Percentiles rank a stretch among this genome's conserved stretches.
Conservation (phyloP, 2,329 filamentous ascomycete genomes). For the Phialophora expanda region DNA sequence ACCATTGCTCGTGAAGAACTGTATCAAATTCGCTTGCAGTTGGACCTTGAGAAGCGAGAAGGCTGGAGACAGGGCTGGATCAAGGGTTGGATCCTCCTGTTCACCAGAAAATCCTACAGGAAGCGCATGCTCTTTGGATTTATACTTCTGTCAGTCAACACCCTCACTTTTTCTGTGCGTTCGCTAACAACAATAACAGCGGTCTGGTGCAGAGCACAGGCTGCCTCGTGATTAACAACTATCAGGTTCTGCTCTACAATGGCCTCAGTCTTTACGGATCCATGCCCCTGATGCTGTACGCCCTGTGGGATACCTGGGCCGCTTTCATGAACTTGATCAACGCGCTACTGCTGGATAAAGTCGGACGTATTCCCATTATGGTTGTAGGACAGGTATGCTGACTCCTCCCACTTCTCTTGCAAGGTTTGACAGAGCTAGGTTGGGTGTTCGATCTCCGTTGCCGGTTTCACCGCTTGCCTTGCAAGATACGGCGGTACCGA, state of each 20-base stretch:
- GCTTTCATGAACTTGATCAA: conserved; percentile 29
- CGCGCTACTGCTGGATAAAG: conserved; percentile 25
- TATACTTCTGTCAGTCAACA: conserved; percentile 39
- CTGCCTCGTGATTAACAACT: conserved; percentile 51
- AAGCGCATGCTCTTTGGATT: conserved; percentile 34
- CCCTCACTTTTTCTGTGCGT: conserved; percentile 29
- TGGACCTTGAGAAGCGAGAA: conserved; percentile 31
- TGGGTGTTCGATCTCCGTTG: conserved; percentile 45
- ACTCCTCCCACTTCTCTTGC: neutral
- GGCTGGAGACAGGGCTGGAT: conserved; percentile 31
- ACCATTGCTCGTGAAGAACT: conserved; percentile 48
- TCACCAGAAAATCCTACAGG: conserved; percentile 30
- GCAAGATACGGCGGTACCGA: conserved; percentile 45
- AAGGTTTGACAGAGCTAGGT: conserved; percentile 40
- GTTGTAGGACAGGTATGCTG: conserved; percentile 34
- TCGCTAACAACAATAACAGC: conserved; percentile 9
- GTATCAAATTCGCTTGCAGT: conserved; percentile 41
- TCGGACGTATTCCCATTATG: conserved; percentile 31
- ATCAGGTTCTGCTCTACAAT: conserved; percentile 52
- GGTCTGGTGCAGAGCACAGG: conserved; percentile 26
- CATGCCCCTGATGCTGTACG: conserved; percentile 53
- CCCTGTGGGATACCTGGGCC: conserved; percentile 45
- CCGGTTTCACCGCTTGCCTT: conserved; percentile 47
- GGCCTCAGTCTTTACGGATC: conserved; percentile 49
- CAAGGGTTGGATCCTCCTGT: conserved; percentile 29